A percentile compares a stretch with the other conserved stretches of the same genome.
Evolutionary conservation across 1,284 basidiomycete genomes (phyloP).

Genomic region (Phylloporus sp.): DNA sequence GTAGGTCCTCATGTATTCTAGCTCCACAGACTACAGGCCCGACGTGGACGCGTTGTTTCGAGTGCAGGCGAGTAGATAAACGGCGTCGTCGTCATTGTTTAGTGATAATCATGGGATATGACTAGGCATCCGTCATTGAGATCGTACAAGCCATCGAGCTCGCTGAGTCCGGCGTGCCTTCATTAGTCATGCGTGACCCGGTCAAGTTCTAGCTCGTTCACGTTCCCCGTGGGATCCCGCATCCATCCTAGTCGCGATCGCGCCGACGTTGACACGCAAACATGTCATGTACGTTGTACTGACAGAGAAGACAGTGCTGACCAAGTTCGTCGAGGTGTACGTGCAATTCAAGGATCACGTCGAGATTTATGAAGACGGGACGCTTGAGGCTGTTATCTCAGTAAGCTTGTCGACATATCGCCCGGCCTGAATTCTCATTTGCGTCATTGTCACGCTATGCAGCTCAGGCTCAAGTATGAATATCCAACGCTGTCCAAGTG

Average conservation of each 20-base stretch:
- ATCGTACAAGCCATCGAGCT: conserved; percentile 73
- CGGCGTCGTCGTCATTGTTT: neutral
- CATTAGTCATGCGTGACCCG: conserved; percentile 80
- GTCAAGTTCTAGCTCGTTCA: conserved; percentile 85
- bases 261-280: conserved; percentile 48
- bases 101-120: neutral
- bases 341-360: too few species aligned
- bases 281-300: conserved; percentile 77
- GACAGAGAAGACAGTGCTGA: too few species aligned
- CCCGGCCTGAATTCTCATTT: too few species aligned
- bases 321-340: too few species aligned
- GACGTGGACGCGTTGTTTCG: conserved; percentile 87
- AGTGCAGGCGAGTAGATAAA: conserved; percentile 62
- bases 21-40: conserved; percentile 84
- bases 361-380: conserved; percentile 32
- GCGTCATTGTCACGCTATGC: too few species aligned
- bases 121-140: conserved; percentile 69
- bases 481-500: too few species aligned
- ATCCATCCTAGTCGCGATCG: conserved; percentile 38
- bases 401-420: too few species aligned
- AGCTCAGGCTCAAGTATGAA: too few species aligned
- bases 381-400: conserved; percentile 68
- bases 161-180: conserved; percentile 60
- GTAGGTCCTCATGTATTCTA: too few species aligned
- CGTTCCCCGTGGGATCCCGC: conserved; percentile 82